A percentile compares a stretch with the other conserved stretches of the same genome.
Conservation (phyloP, 257 asterid genomes). For the Echium plantagineum region DNA sequence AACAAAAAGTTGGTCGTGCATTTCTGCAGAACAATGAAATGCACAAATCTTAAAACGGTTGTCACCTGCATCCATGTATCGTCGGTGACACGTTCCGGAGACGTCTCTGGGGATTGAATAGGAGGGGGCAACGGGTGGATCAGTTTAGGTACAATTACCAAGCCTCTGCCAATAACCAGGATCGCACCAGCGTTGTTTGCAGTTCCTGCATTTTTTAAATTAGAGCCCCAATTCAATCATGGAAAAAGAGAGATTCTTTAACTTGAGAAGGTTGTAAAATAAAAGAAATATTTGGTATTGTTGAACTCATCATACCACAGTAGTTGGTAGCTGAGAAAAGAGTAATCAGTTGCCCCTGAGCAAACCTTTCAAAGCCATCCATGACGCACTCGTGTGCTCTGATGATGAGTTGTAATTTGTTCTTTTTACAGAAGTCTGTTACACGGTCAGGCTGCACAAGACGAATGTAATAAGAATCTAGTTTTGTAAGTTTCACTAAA, state of each 20-base stretch:
- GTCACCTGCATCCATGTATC: slow-evolving; percentile 99
- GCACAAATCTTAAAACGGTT: neutral
- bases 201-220: slow-evolving; percentile 49
- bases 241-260: slow-evolving; percentile 2
- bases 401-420: slow-evolving; percentile 79
- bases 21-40: neutral
- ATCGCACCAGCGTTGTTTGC: slow-evolving; percentile 98
- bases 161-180: slow-evolving; percentile 88
- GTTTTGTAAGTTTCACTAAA: neutral
- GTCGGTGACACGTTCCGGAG: slow-evolving; percentile 74
- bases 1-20: neutral
- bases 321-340: slow-evolving; percentile 98
- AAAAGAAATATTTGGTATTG: neutral
- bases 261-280: neutral
- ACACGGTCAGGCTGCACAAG: slow-evolving; percentile 95
- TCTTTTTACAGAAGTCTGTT: slow-evolving; percentile 87
- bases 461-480: neutral
- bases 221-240: slow-evolving; percentile 8
- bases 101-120: slow-evolving; percentile 82
- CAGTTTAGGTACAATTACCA: slow-evolving; percentile 83
- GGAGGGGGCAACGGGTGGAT: slow-evolving; percentile 99
- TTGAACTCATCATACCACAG: slow-evolving; percentile 50
- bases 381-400: slow-evolving; percentile 99
- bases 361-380: slow-evolving; percentile 99
- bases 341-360: slow-evolving; percentile 96